These are phyloP conservation scores for Talaromyces funiculosus DNA, from an alignment of 2,329 filamentous ascomycete species.

Conservation along the genomic window DNA sequence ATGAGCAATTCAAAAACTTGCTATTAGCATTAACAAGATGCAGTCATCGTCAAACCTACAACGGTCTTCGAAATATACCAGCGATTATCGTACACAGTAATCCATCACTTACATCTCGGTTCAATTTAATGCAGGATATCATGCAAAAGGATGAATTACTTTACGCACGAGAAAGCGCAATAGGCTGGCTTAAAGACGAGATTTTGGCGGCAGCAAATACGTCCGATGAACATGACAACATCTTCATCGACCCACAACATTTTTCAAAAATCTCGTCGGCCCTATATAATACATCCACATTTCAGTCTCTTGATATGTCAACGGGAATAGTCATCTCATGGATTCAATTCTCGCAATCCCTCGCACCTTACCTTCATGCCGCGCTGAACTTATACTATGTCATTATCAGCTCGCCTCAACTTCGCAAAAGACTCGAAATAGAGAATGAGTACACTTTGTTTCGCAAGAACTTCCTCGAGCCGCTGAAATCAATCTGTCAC, in stretches of 20 bases:
- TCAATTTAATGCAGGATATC: constrained; percentile 51
- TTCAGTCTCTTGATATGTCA: constrained; percentile 36
- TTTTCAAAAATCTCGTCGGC: constrained; percentile 43
- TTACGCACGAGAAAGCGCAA: constrained; percentile 52
- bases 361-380: constrained; percentile 47
- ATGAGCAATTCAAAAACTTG: constrained; percentile 50
- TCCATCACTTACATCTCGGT: constrained; percentile 46
- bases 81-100: constrained; percentile 45
- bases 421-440: constrained; percentile 46
- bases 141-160: constrained; percentile 51
- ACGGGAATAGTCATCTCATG: constrained; percentile 37
- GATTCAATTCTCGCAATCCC: constrained; percentile 46
- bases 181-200: constrained; percentile 58
- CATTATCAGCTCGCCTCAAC: constrained; percentile 45
- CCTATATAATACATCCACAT: constrained; percentile 46
- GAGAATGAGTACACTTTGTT: constrained; percentile 30
- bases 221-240: constrained; percentile 14
- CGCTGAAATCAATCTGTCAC: constrained; percentile 28
- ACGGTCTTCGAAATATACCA: constrained; percentile 33
- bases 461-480: constrained; percentile 27
- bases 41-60: constrained; percentile 31
- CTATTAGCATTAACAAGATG: constrained; percentile 43
- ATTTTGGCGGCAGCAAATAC: constrained; percentile 42
- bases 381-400: constrained; percentile 56
- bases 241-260: constrained; percentile 34